A percentile compares a stretch with the other conserved stretches of the same genome.
Evolutionary conservation across 208 protist genomes (phyloP).

Genomic region (Herpetomonas samuelpessoai): DNA sequence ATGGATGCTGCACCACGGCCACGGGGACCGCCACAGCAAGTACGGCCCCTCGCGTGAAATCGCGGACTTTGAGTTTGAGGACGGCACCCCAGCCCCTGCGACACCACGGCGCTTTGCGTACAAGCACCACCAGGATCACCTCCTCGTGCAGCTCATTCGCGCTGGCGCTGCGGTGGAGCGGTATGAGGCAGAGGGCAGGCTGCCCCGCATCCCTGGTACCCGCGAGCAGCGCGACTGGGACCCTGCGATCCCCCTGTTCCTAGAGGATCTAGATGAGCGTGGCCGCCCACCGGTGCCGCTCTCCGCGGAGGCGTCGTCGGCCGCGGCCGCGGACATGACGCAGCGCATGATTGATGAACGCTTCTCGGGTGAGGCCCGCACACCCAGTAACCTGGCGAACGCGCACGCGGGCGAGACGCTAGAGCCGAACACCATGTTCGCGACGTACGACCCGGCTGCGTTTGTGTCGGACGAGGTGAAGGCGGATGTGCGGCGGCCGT

Average conservation of each 20-base stretch:
- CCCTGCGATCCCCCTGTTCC: conserved; percentile 81
- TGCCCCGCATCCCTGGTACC: conserved; percentile 78
- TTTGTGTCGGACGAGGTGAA: conserved; percentile 61
- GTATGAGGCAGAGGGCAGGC: conserved; percentile 44
- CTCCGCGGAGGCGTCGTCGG: neutral
- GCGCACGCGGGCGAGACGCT: conserved; percentile 61
- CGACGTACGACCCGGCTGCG: conserved; percentile 65
- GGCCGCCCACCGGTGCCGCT: conserved; percentile 42
- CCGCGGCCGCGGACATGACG: conserved; percentile 22
- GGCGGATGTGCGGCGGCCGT: conserved; percentile 43
- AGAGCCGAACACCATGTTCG: conserved; percentile 84
- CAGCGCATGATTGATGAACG: conserved; percentile 53
- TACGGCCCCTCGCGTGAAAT: conserved; percentile 78
- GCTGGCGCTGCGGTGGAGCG: conserved; percentile 77
- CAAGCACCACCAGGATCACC: conserved; percentile 86
- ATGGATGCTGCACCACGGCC: conserved; percentile 79
- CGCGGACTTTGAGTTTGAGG: conserved; percentile 82
- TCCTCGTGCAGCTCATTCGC: conserved; percentile 86
- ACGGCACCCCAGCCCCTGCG: conserved; percentile 77
- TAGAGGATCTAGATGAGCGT: conserved; percentile 82
- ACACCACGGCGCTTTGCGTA: conserved; percentile 66
- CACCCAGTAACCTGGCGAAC: conserved; percentile 61
- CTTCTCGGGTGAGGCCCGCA: conserved; percentile 26
- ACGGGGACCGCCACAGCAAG: conserved; percentile 63
- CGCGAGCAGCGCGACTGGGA: conserved; percentile 88